These are phyloP conservation scores for Penicillium parvum DNA, from an alignment of 495 filamentous ascomycete genomes.

Conservation along the genomic window DNA sequence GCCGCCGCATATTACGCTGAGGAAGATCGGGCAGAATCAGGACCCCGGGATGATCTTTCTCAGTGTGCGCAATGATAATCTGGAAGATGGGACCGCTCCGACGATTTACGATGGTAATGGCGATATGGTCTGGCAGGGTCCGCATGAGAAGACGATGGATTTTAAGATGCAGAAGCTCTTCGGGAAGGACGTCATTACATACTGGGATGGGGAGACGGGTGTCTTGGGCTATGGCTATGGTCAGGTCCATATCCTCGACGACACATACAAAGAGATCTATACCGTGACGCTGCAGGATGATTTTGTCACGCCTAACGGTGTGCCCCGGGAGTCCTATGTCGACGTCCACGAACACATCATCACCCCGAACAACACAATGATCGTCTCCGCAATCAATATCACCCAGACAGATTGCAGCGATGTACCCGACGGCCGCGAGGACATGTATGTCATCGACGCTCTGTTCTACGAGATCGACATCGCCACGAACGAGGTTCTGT, in stretches of 20 bases:
- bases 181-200: slow-evolving; percentile 21
- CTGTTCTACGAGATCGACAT: slow-evolving; percentile 45
- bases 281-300: slow-evolving; percentile 17
- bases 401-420: slow-evolving; percentile 35
- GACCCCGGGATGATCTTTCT: slow-evolving; percentile 18
- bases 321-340: slow-evolving; percentile 8
- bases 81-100: slow-evolving; percentile 9
- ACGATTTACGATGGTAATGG: slow-evolving; percentile 21
- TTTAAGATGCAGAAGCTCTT: slow-evolving; percentile 20
- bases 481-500: slow-evolving; percentile 30
- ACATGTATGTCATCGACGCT: slow-evolving; percentile 42
- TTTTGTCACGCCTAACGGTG: slow-evolving; percentile 5
- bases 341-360: slow-evolving; percentile 38
- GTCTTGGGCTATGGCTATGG: slow-evolving; percentile 26
- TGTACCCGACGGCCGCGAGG: slow-evolving; percentile 23
- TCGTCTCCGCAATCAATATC: slow-evolving; percentile 44
- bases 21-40: slow-evolving; percentile 6
- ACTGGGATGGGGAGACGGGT: slow-evolving; percentile 15
- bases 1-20: slow-evolving; percentile 14
- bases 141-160: slow-evolving; percentile 9
- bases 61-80: slow-evolving; percentile 5
- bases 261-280: slow-evolving; percentile 37
- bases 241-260: slow-evolving; percentile 33
- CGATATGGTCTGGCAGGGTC: slow-evolving; percentile 20
- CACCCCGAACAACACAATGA: slow-evolving; percentile 41